These are phyloP conservation scores for Phytophthora lateralis DNA, from an alignment of 352 stramenopile genomes.

Conservation along the genomic window DNA sequence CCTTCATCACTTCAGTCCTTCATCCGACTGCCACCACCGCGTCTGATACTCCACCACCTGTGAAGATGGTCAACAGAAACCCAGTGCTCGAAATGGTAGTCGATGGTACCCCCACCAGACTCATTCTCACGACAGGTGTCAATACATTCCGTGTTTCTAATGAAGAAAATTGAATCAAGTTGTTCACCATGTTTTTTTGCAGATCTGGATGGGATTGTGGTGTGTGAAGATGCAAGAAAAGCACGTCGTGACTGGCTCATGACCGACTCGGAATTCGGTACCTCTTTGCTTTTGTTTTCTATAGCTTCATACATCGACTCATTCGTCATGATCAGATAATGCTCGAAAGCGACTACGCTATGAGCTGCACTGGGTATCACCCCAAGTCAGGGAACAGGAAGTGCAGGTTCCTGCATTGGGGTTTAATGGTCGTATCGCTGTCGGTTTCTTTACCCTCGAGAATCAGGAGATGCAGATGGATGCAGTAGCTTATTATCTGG, in stretches of 20 bases:
- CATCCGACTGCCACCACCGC: not conserved
- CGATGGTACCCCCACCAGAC: slow-evolving; percentile 2
- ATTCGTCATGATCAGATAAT: slow-evolving; percentile 41
- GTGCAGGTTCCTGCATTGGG: slow-evolving; percentile 41
- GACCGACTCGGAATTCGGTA: slow-evolving; percentile 34
- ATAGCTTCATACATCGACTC: not conserved
- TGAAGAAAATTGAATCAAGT: not conserved
- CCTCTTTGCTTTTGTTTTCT: not conserved
- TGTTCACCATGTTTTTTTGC: not conserved
- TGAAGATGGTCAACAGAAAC: slow-evolving; percentile 37
- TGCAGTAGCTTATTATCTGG: slow-evolving; percentile 61
- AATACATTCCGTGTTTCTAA: not conserved
- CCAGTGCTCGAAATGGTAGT: slow-evolving; percentile 25
- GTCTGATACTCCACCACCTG: slow-evolving; percentile 1
- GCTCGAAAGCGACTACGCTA: slow-evolving; percentile 57
- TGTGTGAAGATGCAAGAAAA: slow-evolving; percentile 26
- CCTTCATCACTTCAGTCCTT: not conserved
- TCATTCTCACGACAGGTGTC: slow-evolving; percentile 33
- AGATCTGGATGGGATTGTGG: slow-evolving; percentile 34
- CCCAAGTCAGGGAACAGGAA: slow-evolving; percentile 11
- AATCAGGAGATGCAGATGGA: slow-evolving; percentile 50
- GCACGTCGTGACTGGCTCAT: slow-evolving; percentile 32
- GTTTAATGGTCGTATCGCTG: slow-evolving; percentile 23
- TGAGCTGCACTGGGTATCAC: slow-evolving; percentile 46
- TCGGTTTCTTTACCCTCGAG: slow-evolving; percentile 50